These are phyloP conservation scores for Thalassiosira mediterranea DNA, from an alignment of 352 stramenopile species.

Conservation along the genomic window DNA sequence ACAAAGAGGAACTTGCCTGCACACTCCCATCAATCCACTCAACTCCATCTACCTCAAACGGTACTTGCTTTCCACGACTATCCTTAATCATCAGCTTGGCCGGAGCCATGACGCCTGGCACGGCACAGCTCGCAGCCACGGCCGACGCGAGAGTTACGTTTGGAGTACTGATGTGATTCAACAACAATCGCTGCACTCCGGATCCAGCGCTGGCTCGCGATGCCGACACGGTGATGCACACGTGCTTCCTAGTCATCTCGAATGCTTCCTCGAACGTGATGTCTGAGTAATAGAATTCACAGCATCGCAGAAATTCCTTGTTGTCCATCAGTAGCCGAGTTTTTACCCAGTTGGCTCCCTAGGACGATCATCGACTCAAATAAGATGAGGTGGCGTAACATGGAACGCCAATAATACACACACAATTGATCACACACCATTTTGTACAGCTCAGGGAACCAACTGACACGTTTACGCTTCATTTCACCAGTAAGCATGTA, in stretches of 20 bases:
- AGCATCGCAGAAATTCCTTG: slow-evolving; percentile 86
- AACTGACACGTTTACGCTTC: slow-evolving; percentile 79
- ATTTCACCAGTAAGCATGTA: slow-evolving; percentile 78
- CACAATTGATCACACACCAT: too few relatives aligned
- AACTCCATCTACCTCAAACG: slow-evolving; percentile 90
- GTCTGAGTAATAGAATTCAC: slow-evolving; percentile 90
- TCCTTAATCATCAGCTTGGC: slow-evolving; percentile 89
- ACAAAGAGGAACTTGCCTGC: slow-evolving; percentile 59
- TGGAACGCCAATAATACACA: too few relatives aligned
- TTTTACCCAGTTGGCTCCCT: slow-evolving; percentile 89
- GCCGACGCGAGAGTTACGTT: slow-evolving; percentile 91
- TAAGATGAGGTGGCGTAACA: too few relatives aligned
- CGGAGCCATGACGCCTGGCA: slow-evolving; percentile 91
- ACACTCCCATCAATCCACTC: slow-evolving; percentile 93
- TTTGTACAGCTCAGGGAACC: slow-evolving; percentile 86
- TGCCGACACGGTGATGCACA: slow-evolving; percentile 93
- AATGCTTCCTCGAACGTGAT: slow-evolving; percentile 94
- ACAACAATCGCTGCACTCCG: slow-evolving; percentile 82
- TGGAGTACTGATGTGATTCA: slow-evolving; percentile 93
- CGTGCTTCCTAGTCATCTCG: slow-evolving; percentile 89
- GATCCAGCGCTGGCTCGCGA: slow-evolving; percentile 85
- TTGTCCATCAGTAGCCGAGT: slow-evolving; percentile 89
- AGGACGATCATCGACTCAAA: too few relatives aligned
- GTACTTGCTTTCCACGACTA: slow-evolving; percentile 87
- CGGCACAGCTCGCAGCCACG: slow-evolving; percentile 90